Conservation (phyloP, 2,329 filamentous ascomycete species). For the Epichloe baconii region DNA sequence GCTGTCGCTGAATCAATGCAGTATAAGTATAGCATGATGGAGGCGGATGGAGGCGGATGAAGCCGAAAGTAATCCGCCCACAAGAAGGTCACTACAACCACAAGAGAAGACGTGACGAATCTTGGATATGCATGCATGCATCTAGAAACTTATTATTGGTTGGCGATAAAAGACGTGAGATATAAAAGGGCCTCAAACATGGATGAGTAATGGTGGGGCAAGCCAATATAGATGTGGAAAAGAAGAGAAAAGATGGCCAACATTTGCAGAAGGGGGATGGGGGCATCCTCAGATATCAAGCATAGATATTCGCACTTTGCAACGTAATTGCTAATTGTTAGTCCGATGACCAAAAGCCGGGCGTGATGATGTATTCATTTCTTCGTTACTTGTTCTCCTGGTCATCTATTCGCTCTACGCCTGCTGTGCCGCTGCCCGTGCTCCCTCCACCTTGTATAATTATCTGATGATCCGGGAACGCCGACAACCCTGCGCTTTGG, state of each 20-base stretch:
- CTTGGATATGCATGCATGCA: background rate
- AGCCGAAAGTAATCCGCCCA: conserved; percentile 3
- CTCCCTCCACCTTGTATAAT: background rate
- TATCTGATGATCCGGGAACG: background rate
- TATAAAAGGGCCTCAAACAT: background rate
- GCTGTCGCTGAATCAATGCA: conserved; percentile 10
- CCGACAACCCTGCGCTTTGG: background rate
- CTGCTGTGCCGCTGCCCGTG: background rate
- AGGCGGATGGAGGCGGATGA: background rate
- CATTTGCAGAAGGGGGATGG: no score
- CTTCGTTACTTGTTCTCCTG: background rate
- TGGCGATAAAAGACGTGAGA: background rate
- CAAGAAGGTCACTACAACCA: background rate
- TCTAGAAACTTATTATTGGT: background rate
- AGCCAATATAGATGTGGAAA: no score
- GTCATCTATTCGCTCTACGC: background rate
- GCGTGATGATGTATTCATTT: background rate
- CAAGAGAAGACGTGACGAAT: background rate
- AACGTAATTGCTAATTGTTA: background rate
- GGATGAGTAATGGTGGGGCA: no score
- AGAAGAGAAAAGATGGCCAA: no score
- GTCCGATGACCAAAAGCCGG: background rate
- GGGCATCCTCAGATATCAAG: no score
- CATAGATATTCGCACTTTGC: no score
- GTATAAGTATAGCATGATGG: conserved; percentile 10